Conservation (phyloP, 495 filamentous ascomycete genomes). For the Parmelia sp. region DNA sequence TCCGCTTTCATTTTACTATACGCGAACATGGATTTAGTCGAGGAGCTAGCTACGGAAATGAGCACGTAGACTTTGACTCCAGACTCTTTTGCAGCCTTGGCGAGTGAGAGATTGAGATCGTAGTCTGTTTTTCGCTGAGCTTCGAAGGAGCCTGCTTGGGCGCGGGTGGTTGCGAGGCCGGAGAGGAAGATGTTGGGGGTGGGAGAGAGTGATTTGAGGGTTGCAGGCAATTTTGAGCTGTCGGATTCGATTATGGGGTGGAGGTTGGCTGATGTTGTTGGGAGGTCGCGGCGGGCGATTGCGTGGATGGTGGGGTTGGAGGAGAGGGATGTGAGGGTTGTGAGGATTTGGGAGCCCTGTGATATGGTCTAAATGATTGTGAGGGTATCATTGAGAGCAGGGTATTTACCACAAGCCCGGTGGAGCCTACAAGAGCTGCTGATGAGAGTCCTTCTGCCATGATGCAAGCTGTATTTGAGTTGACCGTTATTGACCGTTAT, state of each 20-base stretch:
- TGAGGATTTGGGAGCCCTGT: constrained; percentile 47
- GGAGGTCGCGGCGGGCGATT: constrained; percentile 41
- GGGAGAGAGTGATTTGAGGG: constrained; percentile 48
- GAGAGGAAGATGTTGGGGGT: constrained; percentile 57
- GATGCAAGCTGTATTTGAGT: not conserved
- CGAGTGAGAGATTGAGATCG: constrained; percentile 65
- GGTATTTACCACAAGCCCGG: constrained; percentile 44
- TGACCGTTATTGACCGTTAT: no score
- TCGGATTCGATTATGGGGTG: constrained; percentile 41
- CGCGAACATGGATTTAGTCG: constrained; percentile 40
- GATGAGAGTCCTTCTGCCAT: constrained; percentile 25
- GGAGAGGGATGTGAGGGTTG: constrained; percentile 37
- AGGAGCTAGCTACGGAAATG: constrained; percentile 51
- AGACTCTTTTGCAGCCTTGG: constrained; percentile 55
- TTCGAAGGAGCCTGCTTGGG: constrained; percentile 58
- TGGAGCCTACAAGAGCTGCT: constrained; percentile 42
- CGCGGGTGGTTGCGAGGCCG: constrained; percentile 60
- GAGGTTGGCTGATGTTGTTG: constrained; percentile 34
- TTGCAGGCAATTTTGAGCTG: constrained; percentile 50
- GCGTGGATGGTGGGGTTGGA: constrained; percentile 41
- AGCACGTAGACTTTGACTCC: constrained; percentile 63
- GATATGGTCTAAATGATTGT: not conserved
- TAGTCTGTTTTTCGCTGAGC: constrained; percentile 74
- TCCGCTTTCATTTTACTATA: constrained; percentile 74
- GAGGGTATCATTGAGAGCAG: no score